Base-by-base conservation (phyloP, 2,329 filamentous ascomycete species). In the Fusarium clavum region DNA sequence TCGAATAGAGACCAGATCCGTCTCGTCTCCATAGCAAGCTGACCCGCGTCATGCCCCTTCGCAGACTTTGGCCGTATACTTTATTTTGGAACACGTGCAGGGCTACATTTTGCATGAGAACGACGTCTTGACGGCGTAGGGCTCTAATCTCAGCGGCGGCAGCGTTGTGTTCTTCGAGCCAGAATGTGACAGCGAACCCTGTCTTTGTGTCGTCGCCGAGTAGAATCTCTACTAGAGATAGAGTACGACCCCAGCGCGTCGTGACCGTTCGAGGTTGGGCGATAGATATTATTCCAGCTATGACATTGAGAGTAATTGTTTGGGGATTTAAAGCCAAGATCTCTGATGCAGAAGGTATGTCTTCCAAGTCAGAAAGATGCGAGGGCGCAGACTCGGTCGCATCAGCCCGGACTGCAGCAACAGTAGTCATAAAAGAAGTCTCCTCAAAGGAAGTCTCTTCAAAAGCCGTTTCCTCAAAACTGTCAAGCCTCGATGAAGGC, bases 121-220 rank as follows among this genome's bases (percentile, higher is more conserved):
- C 83, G 2, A 97, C 87, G 76, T 98, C 94, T 73, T 91, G 91
- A 1, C 89, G 82, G 47, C 90, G 85, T 32, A 97, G 80, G 0
- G 76, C 79, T 3, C 81, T 77, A 12, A 86, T 73, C 5, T 75
- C 70, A 30, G 77, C 76, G 11, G 71, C 67, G 0, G 56, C 63
- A 6, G 79, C 63, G 82, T 78, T 43, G 73, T 82, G 69, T 6
- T 69, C 70, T 6, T 85, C 81, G 3, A 97, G 82, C 95, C 95
- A 98, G 77, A 97, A 94, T 5, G 92, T 94, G 58, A 98, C 84
- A 29, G 86, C 88, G 80, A 98, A 97, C 4, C 91, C 92, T 0
- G 92, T 88, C 69, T 86, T 88, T 0, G 94, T 97, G 54, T 97
- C 92, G 78, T 98, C 95, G 8, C 92, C 94, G 2, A 98, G 89